Conservation (phyloP, 805 yeast species). For the Candida sonorensis region DNA sequence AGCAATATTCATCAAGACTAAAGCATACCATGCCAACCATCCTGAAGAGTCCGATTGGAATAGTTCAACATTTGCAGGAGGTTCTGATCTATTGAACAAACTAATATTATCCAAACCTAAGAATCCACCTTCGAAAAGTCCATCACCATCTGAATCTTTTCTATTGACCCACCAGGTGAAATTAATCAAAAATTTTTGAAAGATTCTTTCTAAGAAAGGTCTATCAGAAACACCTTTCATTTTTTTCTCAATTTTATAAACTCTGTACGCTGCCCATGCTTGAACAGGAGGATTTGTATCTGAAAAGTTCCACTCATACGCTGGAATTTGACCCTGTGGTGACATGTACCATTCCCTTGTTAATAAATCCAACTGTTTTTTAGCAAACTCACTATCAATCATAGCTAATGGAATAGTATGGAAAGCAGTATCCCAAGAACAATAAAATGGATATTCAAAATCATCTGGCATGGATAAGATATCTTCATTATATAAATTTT, state of each 20-base stretch:
- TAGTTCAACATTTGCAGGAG: conserved; percentile 85
- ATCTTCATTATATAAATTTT: conserved; percentile 81
- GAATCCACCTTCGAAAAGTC: conserved; percentile 91
- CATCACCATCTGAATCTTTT: conserved; percentile 79
- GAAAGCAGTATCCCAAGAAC: conserved; percentile 96
- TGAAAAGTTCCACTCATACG: conserved; percentile 92
- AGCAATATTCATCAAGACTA: conserved; percentile 90
- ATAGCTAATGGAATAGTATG: conserved; percentile 89
- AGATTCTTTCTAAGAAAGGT: conserved; percentile 82
- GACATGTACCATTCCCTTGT: conserved; percentile 97
- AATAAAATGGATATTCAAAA: conserved; percentile 95
- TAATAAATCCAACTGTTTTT: conserved; percentile 75
- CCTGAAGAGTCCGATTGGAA: conserved; percentile 97
- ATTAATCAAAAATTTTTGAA: conserved; percentile 81
- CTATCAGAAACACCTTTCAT: conserved; percentile 77
- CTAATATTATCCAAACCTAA: conserved; percentile 91
- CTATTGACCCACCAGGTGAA: conserved; percentile 98
- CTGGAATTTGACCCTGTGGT: conserved; percentile 96
- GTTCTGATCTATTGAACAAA: conserved; percentile 86
- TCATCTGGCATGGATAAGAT: conserved; percentile 86
- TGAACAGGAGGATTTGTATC: conserved; percentile 98
- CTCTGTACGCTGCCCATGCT: conserved; percentile 90
- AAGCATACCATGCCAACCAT: conserved; percentile 92
- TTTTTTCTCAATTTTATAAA: conserved; percentile 80
- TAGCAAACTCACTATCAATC: conserved; percentile 90